These are phyloP conservation scores for Paraphaeosphaeria minitans DNA, from an alignment of 2,329 filamentous ascomycete species.

Conservation along the genomic window DNA sequence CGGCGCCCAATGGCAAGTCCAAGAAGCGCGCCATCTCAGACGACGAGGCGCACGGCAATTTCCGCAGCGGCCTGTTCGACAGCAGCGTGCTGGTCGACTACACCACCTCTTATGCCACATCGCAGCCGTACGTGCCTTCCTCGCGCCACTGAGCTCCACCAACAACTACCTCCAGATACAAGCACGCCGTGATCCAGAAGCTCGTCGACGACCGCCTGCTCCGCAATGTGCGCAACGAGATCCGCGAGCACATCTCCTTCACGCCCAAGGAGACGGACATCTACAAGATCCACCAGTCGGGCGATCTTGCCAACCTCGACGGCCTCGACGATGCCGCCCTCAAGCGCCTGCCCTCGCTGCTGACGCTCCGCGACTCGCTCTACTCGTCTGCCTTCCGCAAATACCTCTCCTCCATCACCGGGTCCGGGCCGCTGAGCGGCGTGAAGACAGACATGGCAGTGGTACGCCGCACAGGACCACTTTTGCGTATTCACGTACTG, in stretches of 20 bases:
- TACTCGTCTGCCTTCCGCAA: conserved; percentile 89
- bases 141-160: not conserved
- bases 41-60: conserved; percentile 47
- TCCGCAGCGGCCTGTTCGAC: conserved; percentile 47
- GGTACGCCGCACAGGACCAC: conserved; percentile 32
- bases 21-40: conserved; percentile 52
- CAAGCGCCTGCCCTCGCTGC: conserved; percentile 83
- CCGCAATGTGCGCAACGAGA: conserved; percentile 84
- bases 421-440: conserved; percentile 84
- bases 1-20: conserved; percentile 42
- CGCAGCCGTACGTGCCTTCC: conserved; percentile 43
- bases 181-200: conserved; percentile 85
- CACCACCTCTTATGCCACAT: conserved; percentile 44
- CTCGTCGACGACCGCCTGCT: conserved; percentile 82
- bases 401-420: conserved; percentile 85
- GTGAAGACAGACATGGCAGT: conserved; percentile 99
- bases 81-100: conserved; percentile 41
- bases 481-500: conserved; percentile 14
- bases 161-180: conserved; percentile 63
- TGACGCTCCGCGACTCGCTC: conserved; percentile 88
- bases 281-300: conserved; percentile 99
- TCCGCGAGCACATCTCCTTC: conserved; percentile 88
- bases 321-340: conserved; percentile 87
- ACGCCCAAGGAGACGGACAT: conserved; percentile 99
- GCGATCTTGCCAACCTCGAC: conserved; percentile 94